Percentiles rank a stretch among this genome's conserved stretches.
Evolutionary conservation across 148 eudicot genomes (phyloP).

Genomic region (Silene uniflora): DNA sequence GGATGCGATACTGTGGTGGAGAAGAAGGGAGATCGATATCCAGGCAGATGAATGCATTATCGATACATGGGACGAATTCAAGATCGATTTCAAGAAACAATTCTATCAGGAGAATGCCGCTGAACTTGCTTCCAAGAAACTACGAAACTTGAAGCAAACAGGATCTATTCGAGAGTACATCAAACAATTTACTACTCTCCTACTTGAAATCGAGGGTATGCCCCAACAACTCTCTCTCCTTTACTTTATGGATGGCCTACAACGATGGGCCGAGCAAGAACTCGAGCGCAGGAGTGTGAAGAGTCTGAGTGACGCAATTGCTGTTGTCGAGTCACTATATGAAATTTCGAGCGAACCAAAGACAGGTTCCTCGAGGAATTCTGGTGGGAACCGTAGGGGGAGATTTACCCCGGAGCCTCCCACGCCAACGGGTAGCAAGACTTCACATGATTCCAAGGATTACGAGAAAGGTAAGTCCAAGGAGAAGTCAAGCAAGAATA

Average conservation of each 20-base stretch:
- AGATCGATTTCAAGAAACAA: background rate
- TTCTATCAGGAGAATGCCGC: slow-evolving; percentile 6
- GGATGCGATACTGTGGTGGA: slow-evolving; percentile 12
- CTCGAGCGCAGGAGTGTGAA: background rate
- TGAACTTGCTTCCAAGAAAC: slow-evolving; percentile 4
- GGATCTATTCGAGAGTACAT: background rate
- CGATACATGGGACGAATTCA: slow-evolving; percentile 4
- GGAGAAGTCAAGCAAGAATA: background rate
- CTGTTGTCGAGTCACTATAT: background rate
- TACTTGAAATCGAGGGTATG: background rate
- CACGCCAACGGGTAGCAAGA: no score
- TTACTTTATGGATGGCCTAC: slow-evolving; percentile 8
- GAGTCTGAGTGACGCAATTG: background rate
- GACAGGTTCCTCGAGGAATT: background rate
- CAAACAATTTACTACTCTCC: background rate
- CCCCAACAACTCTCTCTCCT: background rate
- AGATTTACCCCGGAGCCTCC: background rate
- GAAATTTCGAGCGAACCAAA: background rate
- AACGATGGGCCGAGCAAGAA: slow-evolving; percentile 7
- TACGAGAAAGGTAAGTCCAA: background rate
- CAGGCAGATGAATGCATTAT: background rate
- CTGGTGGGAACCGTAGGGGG: background rate
- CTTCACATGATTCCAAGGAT: no score
- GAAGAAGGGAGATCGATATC: background rate
- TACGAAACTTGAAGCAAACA: background rate